Base-by-base conservation (phyloP, 768 basidiomycete species). In the Termitomyces sp. region DNA sequence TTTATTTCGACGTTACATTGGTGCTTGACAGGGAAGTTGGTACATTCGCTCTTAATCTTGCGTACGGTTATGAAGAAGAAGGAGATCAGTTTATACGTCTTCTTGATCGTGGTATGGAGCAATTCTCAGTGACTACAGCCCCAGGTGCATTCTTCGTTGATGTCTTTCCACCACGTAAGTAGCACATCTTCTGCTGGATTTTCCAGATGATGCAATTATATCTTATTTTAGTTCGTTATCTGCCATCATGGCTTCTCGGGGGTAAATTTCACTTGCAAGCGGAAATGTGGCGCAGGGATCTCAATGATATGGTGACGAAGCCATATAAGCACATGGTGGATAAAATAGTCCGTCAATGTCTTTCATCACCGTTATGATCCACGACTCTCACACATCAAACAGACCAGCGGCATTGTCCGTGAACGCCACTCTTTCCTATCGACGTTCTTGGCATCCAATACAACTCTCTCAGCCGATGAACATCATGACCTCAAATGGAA, bases 121-220 rank as follows among this genome's bases (percentile, higher is more conserved):
- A 58, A 6, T 65, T 68, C 32, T 43, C 51, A 11, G 53, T 50
- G 9, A 51, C 58, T n/a, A 43, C 48, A 15, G 45, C 48, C 5
- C 65, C 68, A 1, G 64, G 63, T 9, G 40, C 61, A 11, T 68
- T 59, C 41, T 50, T 65, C 6, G 67, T 70, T 14, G 66, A 71
- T 42, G n/a, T 61, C 2, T 21, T 71, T 5, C 71, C 70, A 17
- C 10, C 21, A 14, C 48, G 48, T 50, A 38, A 35, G 17, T 21
- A 58, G n/a, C 3, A 40, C 9, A 19, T 2, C 3, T 40, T 40
- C 8, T 6, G n/a, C 38, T 40, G n/a, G 8, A 7, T n/a, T 10
- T 40, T 2, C 2, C 38, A 19, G 1, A 0, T 19, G 6, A 38
- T 6, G 7, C 35, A 5, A 37, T 40, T 40, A 7, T 7, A 9